These are phyloP conservation scores for Candida maesae DNA, from an alignment of 805 yeast species.

Conservation along the genomic window DNA sequence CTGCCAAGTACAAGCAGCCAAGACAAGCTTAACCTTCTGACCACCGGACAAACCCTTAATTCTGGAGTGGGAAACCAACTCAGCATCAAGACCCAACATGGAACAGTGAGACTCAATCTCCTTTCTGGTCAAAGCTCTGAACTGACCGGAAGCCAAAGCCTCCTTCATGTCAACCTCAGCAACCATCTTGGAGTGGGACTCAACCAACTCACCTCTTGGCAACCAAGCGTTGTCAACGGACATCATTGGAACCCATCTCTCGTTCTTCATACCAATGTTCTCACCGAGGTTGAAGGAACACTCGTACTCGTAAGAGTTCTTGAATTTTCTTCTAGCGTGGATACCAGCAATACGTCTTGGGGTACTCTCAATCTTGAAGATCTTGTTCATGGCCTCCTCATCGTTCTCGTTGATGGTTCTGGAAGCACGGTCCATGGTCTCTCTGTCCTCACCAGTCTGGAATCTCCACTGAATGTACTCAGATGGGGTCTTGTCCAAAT, in stretches of 20 bases:
- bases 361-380: conserved; percentile 98
- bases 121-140: conserved; percentile 99
- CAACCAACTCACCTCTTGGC: conserved; percentile 97
- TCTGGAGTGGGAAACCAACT: conserved; percentile 99
- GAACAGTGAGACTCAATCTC: conserved; percentile 99
- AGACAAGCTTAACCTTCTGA: conserved; percentile 98
- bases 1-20: conserved; percentile 99
- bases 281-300: conserved; percentile 97
- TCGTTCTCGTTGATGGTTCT: conserved; percentile 96
- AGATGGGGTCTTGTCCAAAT: conserved; percentile 98
- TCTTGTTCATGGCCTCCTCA: conserved; percentile 98
- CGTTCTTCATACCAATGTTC: conserved; percentile 97
- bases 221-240: conserved; percentile 99
- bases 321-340: conserved; percentile 98
- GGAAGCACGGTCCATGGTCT: conserved; percentile 99
- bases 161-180: conserved; percentile 99
- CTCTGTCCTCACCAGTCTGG: conserved; percentile 99
- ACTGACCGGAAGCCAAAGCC: conserved; percentile 99
- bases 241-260: conserved; percentile 99
- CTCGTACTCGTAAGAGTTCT: conserved; percentile 99
- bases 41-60: conserved; percentile 99
- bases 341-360: conserved; percentile 96
- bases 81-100: conserved; percentile 97
- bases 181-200: conserved; percentile 98
- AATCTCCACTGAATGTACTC: conserved; percentile 99